Evolutionary conservation across 1,284 basidiomycete genomes (phyloP), one percentile per base, ranked within the genome.

Genomic region (Heliocybe sulcata): DNA sequence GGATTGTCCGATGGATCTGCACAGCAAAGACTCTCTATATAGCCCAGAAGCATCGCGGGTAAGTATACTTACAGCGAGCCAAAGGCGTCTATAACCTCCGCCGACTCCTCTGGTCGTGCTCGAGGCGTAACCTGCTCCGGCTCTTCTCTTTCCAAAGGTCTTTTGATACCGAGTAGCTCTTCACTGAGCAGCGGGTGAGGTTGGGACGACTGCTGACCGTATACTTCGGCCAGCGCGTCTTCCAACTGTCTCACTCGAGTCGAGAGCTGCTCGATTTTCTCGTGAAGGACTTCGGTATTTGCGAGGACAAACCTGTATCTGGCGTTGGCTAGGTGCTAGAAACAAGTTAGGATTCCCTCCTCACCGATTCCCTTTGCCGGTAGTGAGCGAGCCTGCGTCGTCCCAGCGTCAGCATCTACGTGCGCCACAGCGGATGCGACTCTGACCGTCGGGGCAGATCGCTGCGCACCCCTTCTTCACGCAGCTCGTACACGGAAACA

Each of bases 201-300:
- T 12, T 87, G 84, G 16, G 69, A 56, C 0, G 87, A 80, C 19
- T 83, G 66, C 45, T 76, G 74, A 4, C 73, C 65, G 63, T 91
- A 85, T 0, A 82, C 77, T 1, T 70, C 62, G 31, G 83, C 77
- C 27, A 92, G 71, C 9, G 73, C 82, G 60, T 90, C 87, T 65
- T 92, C 89, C 16, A 92, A 77, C 54, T 89, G 82, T 55, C 87
- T 79, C 20, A 90, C 83, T 48, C 90, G 86, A 57, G 71, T 81
- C 42, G 83, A 81, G 9, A 92, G 79, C 63, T 87, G 82, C 20
- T 80, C 74, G 55, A 92, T 91, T 68, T 90, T 89, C 68, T 90
- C 87, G 64, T 91, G 89, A 0, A 91, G 73, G 61, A 90, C 88
- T 66, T 88, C 83, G 0, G 88, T 91, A 0, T 86, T 87, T 0